phyloP scores from a whole-genome alignment of 768 basidiomycete genomes.

The Lactarius sp. region DNA sequence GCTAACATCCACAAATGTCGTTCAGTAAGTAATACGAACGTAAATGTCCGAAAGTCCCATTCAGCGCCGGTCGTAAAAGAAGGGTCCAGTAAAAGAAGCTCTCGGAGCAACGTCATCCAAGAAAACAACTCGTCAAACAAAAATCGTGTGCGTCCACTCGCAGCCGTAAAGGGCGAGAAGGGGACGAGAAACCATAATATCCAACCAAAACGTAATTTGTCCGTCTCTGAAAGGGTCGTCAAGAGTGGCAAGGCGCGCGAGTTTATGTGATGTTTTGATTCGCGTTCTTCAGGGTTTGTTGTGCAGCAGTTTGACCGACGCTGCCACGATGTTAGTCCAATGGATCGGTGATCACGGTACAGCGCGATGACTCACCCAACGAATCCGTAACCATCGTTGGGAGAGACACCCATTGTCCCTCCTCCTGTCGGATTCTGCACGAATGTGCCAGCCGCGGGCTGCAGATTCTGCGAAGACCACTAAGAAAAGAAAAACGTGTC shows the following conservation, averaged over 20 bases:
- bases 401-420: constrained; percentile 14
- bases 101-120: background rate
- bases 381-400: constrained; percentile 25
- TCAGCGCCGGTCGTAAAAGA: background rate
- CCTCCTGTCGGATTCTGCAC: constrained; percentile 2
- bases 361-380: constrained; percentile 12
- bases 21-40: background rate
- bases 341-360: background rate
- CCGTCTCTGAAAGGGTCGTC: background rate
- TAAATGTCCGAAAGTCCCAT: background rate
- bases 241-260: background rate
- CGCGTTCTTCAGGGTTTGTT: constrained; percentile 9
- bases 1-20: background rate
- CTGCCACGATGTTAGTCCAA: constrained; percentile 3
- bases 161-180: background rate
- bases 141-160: constrained; percentile 1
- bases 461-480: constrained; percentile 17
- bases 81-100: background rate
- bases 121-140: background rate
- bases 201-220: constrained; percentile 1
- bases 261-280: background rate
- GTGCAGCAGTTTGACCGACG: background rate
- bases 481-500: background rate
- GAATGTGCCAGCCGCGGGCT: constrained; percentile 10
- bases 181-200: background rate